phyloP scores from a whole-genome alignment of 2,329 filamentous ascomycete genomes.

The Blastomyces silverae region DNA sequence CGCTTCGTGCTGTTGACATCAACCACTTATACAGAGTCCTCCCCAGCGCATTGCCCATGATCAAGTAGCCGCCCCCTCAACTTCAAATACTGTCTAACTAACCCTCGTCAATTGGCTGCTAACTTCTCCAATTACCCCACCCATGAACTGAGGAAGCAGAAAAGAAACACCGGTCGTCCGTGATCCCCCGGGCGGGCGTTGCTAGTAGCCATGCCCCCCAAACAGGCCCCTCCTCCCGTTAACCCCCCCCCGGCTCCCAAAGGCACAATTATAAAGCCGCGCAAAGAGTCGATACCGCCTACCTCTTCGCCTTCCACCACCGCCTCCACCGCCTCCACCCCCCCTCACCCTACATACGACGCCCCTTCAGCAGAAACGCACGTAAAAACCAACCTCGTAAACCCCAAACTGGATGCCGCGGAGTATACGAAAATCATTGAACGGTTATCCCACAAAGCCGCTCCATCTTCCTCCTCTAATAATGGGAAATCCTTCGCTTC shows the following conservation, averaged over 20 bases:
- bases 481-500: slow-evolving; percentile 14
- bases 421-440: slow-evolving; percentile 1
- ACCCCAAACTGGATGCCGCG: background rate
- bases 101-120: background rate
- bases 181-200: background rate
- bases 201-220: background rate
- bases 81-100: background rate
- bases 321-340: background rate
- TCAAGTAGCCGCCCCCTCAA: background rate
- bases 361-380: slow-evolving; percentile 4
- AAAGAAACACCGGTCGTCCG: background rate
- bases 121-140: background rate
- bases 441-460: background rate
- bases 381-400: background rate
- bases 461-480: background rate
- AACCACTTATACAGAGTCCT: background rate
- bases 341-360: background rate
- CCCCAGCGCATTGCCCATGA: background rate
- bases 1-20: background rate
- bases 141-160: background rate
- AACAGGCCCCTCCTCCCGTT: background rate
- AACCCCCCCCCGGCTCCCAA: slow-evolving; percentile 3
- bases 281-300: background rate
- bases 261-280: slow-evolving; percentile 9
- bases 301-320: background rate